Evolutionary conservation across 345 rosid genomes (phyloP), one percentile per base, ranked within the genome.

Genomic region (Cochlearia excelsa): DNA sequence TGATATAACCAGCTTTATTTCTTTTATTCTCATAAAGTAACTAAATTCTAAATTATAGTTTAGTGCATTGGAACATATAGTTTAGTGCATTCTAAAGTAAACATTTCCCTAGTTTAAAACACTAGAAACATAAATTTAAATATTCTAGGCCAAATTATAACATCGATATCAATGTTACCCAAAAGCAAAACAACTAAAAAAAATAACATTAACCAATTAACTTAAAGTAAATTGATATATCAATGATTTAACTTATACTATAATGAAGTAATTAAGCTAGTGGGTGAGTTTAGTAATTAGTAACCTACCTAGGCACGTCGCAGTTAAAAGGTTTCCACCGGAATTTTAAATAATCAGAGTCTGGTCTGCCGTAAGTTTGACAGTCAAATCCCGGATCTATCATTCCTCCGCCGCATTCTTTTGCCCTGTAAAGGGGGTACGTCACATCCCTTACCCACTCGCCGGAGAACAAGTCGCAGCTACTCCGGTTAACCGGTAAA

Each of bases 291-390:
- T 29, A 33, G 5, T 38, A 9, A 57, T 37, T 37, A 3, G 59
- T 16, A 16, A 16, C 23, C 23, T 16, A 92, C 99, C 95, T 84
- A 1, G 97, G 97, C 42, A 93, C 85, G 68, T 84, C 80, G 59
- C 99, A 89, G 65, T 80, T 72, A 45, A 85, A 78, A 3, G 99
- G 97, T 61, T 81, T 70, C 99, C 99, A 93, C 63, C 92, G 79
- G 52, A 86, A 93, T 66, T 79, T 82, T 74, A 84, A 95, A 63
- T 89, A 93, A 4, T 78, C 81, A 11, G 94, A 76, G 70, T 93
- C 99, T 2, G 97, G 97, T 34, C 99, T 81, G 11, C 99, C 99
- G 57, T 79, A 74, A 75, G 78, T 75, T 54, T 82, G 86, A 56
- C 99, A 93, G 63, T 93, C 85, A 58, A 81, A 93, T 61, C 84